Evolutionary conservation across 768 basidiomycete genomes (phyloP).

Genomic region (Calocybe gangraenosa): DNA sequence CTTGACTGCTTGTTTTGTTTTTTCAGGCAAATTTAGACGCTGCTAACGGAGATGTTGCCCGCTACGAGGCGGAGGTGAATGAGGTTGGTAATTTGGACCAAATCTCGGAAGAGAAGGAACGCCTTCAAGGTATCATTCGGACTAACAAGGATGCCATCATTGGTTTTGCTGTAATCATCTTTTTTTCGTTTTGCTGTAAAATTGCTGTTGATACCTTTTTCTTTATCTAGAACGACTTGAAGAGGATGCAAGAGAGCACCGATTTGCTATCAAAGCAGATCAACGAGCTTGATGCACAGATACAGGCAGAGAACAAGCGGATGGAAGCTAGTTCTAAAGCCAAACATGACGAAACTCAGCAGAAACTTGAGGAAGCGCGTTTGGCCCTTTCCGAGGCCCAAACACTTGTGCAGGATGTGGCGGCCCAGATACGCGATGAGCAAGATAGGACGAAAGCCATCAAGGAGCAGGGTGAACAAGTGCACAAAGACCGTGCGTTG

Average conservation of each 20-base stretch:
- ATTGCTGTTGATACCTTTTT: conserved; percentile 4
- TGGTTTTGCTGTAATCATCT: conserved; percentile 36
- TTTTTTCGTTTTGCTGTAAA: neutral
- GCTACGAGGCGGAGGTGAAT: conserved; percentile 24
- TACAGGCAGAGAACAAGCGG: conserved; percentile 49
- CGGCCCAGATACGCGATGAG: conserved; percentile 28
- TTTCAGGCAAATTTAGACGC: conserved; percentile 26
- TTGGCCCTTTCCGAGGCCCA: conserved; percentile 36
- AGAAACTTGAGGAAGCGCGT: conserved; percentile 45
- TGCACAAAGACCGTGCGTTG: conserved; percentile 26
- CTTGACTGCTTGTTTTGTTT: neutral
- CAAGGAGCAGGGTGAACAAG: conserved; percentile 30
- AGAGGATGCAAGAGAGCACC: conserved; percentile 39
- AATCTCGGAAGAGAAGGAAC: conserved; percentile 33
- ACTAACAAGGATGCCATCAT: conserved; percentile 39
- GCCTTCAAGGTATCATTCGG: conserved; percentile 43
- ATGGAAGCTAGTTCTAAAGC: conserved; percentile 55
- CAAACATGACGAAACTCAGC: conserved; percentile 55
- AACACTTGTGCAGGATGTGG: conserved; percentile 21
- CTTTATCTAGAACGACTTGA: conserved; percentile 46
- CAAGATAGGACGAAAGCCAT: conserved; percentile 24
- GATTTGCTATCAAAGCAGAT: conserved; percentile 29
- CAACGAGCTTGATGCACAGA: conserved; percentile 38
- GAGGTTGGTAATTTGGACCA: conserved; percentile 29
- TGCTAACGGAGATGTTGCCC: conserved; percentile 27